Evolutionary conservation across 192 early-diverging fungal species (phyloP), one percentile per base, ranked within the genome.

Genomic region (Coemansia sp.): DNA sequence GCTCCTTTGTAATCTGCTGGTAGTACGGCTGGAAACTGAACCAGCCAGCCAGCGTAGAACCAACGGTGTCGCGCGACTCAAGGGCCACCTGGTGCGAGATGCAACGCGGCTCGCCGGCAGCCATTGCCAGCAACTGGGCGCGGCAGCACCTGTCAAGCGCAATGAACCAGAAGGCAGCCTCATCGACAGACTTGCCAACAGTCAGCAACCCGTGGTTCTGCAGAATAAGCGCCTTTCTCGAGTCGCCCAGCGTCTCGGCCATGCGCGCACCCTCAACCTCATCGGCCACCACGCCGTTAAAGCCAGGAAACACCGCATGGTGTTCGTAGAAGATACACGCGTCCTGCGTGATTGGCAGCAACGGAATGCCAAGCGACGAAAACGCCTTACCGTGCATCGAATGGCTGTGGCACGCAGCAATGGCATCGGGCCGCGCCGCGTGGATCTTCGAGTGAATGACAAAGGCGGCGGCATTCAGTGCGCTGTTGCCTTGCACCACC

Each of bases 181-280:
- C 85, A 57, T 87, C 88, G 0, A 89, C 78, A 0, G 81, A 69
- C 0, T 45, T 46, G 8, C 86, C 86, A 0, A 86, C 82, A 3
- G 88, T 89, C 43, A 89, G 51, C 45, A 89, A 66, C 9, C 88
- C 88, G 55, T 89, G 88, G 76, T 87, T 89, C 60, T 82, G 84
- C 54, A 89, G 56, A 43, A 89, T 85, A 18, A 86, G 52, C 7
- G 85, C 84, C 71, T 87, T 87, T 66, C 79, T 72, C 1, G 26
- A 26, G 4, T 40, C 61, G 18, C 82, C 86, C 61, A 89, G 62
- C 3, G 74, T 72, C 41, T 84, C 45, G 1, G 80, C 84, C 63
- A 89, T 77, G 1, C 71, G 70, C 58, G 81, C 66, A 11, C 88
- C 88, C 75, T 89, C 88, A n/a, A 68, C 84, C 49, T 68, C 70